These are phyloP conservation scores for Pseudogymnoascus sp. DNA, from an alignment of 2,329 filamentous ascomycete species.

Conservation along the genomic window DNA sequence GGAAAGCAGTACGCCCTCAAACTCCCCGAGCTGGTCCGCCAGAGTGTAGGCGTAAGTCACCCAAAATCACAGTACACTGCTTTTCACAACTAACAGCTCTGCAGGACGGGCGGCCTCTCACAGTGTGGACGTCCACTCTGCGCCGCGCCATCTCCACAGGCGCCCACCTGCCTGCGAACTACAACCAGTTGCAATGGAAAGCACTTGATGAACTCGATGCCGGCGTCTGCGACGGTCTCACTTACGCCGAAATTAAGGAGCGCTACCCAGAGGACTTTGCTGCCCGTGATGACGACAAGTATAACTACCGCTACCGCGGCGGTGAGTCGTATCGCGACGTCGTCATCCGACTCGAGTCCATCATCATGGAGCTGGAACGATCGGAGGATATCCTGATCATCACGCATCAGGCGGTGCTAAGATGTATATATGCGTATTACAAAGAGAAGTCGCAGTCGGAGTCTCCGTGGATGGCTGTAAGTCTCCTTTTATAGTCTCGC, in stretches of 20 bases:
- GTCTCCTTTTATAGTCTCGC: background rate
- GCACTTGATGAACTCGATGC: slow-evolving; percentile 95
- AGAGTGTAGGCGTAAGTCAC: slow-evolving; percentile 72
- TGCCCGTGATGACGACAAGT: slow-evolving; percentile 95
- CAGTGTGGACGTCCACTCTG: slow-evolving; percentile 69
- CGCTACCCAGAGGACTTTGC: slow-evolving; percentile 89
- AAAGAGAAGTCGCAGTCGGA: slow-evolving; percentile 93
- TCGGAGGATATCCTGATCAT: slow-evolving; percentile 97
- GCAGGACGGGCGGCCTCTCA: slow-evolving; percentile 52
- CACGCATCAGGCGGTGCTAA: slow-evolving; percentile 91
- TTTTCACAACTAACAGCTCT: slow-evolving; percentile 13
- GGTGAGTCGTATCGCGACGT: slow-evolving; percentile 90
- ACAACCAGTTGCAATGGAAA: slow-evolving; percentile 97
- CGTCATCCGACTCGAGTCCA: slow-evolving; percentile 93
- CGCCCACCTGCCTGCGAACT: slow-evolving; percentile 69
- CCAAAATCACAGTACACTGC: slow-evolving; percentile 12
- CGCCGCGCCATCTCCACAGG: slow-evolving; percentile 88
- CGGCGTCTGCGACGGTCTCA: slow-evolving; percentile 92
- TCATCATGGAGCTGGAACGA: slow-evolving; percentile 98
- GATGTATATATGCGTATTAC: slow-evolving; percentile 98
- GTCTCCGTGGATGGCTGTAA: slow-evolving; percentile 80
- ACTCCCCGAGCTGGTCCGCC: slow-evolving; percentile 73
- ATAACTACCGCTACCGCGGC: slow-evolving; percentile 97
- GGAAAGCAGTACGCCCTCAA: slow-evolving; percentile 82
- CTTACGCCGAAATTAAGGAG: slow-evolving; percentile 82